These are phyloP conservation scores for Mortierella sp. DNA, from an alignment of 371 early-diverging fungal species.

Conservation along the genomic window DNA sequence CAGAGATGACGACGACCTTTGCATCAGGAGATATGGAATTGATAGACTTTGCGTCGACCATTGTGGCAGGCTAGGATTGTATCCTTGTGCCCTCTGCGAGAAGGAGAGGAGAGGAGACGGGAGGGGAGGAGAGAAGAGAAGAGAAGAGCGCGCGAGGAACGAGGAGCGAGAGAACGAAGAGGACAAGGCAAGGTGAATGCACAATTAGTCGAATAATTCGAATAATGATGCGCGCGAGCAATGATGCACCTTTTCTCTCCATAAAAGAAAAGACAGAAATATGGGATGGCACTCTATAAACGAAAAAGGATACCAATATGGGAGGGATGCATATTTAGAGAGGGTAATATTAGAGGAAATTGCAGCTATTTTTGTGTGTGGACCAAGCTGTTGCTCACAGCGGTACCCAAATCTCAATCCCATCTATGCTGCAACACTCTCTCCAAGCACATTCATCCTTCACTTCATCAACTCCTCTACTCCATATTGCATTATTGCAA, in stretches of 20 bases:
- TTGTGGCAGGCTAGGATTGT: not conserved
- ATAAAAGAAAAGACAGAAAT: not conserved
- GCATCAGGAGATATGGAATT: constrained; percentile 45
- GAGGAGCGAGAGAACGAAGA: too few relatives aligned
- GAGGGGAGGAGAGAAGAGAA: too few relatives aligned
- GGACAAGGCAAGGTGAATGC: too few relatives aligned
- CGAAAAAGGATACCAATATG: not conserved
- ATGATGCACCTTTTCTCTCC: not conserved
- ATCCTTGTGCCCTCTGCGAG: too few relatives aligned
- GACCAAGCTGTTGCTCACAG: not conserved
- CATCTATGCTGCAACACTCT: not conserved
- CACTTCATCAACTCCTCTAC: constrained; percentile 2
- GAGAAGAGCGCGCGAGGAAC: too few relatives aligned
- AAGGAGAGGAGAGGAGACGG: too few relatives aligned
- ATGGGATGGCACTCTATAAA: not conserved
- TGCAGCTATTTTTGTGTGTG: constrained; percentile 1
- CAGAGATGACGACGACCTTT: constrained; percentile 63
- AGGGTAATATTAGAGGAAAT: not conserved
- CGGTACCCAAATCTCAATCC: not conserved
- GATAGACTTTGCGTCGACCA: constrained; percentile 55
- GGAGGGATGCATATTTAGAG: not conserved
- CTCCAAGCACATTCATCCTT: not conserved
- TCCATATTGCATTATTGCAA: not conserved
- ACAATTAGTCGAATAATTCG: too few relatives aligned
- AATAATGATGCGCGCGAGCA: too few relatives aligned